A percentile compares a stretch with the other conserved stretches of the same genome.
Conservation (phyloP, 129 eudicot genomes). For the Mikania micrantha region DNA sequence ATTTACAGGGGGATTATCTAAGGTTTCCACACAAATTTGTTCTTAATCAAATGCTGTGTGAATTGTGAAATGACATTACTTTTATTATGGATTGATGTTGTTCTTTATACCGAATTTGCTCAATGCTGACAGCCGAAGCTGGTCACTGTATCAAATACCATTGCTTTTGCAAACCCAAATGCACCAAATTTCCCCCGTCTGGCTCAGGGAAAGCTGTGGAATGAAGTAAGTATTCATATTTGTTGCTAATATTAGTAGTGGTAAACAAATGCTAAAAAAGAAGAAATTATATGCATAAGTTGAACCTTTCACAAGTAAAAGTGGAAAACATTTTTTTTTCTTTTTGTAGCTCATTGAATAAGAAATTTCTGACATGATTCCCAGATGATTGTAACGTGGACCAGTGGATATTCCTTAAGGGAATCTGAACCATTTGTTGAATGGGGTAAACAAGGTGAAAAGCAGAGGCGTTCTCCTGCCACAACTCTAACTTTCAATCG, state of each 20-base stretch:
- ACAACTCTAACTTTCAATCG: constrained; percentile 61
- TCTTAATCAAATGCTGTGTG: no score
- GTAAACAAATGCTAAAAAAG: no score
- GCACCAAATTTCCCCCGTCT: constrained; percentile 91
- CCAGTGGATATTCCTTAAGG: constrained; percentile 69
- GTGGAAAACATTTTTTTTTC: no score
- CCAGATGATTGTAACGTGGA: constrained; percentile 90
- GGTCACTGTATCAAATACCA: constrained; percentile 64
- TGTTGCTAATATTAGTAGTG: no score
- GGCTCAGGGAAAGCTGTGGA: constrained; percentile 90
- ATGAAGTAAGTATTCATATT: constrained; percentile 97
- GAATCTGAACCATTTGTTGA: constrained; percentile 70
- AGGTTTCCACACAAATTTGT: no score
- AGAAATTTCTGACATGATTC: not conserved
- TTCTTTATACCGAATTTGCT: no score
- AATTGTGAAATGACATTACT: no score
- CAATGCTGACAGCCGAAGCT: constrained; percentile 79
- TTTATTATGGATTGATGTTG: not conserved
- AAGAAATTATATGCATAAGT: not conserved
- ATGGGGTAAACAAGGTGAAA: constrained; percentile 52
- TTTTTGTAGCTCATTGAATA: no score
- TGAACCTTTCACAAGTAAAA: not conserved
- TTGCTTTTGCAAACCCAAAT: constrained; percentile 74
- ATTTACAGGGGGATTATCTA: constrained; percentile 74
- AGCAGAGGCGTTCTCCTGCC: constrained; percentile 44